A percentile compares a stretch with the other conserved stretches of the same genome.
Evolutionary conservation across 805 yeast genomes (phyloP).

Genomic region (Sugiyamaella americana): DNA sequence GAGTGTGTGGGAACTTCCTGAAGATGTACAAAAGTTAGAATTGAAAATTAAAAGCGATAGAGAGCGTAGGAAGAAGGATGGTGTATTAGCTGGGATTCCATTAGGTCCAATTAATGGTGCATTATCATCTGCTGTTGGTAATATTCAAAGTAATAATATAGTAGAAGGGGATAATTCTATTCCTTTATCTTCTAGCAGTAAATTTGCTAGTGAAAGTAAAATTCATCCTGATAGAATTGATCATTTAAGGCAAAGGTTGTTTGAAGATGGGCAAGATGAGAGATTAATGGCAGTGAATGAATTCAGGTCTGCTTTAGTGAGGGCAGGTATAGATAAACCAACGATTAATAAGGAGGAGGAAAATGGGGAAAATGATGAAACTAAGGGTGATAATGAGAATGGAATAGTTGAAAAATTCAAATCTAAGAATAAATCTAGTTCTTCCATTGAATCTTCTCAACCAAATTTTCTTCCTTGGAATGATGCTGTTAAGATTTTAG

Average conservation of each 20-base stretch:
- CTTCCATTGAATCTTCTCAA: background rate
- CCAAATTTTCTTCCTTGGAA: background rate
- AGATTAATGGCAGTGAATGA: background rate
- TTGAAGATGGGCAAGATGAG: background rate
- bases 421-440: too few relatives aligned
- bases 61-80: background rate
- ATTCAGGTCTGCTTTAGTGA: background rate
- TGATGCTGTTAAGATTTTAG: constrained; percentile 36
- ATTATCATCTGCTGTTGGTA: constrained; percentile 8
- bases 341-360: background rate
- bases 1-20: constrained; percentile 80
- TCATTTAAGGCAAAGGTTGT: background rate
- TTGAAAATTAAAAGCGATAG: constrained; percentile 8
- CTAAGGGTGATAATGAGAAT: background rate
- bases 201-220: background rate
- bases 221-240: background rate
- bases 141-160: background rate
- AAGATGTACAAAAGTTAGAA: constrained; percentile 35
- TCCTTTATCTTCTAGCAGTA: constrained; percentile 1
- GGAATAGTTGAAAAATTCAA: background rate
- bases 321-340: background rate
- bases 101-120: constrained; percentile 1
- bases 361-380: background rate
- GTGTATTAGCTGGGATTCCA: background rate
- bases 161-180: background rate